Conservation (phyloP, 176 grass and related monocot genomes). For the Bothriochloa decipiens region DNA sequence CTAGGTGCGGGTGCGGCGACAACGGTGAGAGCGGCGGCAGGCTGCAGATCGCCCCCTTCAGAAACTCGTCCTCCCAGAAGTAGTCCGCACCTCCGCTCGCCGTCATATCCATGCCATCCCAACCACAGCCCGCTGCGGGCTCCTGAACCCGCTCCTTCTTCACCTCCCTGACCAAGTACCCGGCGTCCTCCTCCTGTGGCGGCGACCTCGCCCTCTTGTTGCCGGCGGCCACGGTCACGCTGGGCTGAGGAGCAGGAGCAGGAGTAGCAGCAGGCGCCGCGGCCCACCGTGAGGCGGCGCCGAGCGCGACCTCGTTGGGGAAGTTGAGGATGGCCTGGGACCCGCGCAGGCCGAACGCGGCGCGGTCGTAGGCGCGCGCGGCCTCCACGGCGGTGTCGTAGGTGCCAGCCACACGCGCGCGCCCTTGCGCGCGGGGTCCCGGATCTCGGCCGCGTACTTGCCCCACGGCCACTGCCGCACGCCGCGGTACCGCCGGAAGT, state of each 20-base stretch:
- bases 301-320: conserved; percentile 53
- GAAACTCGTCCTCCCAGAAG: conserved; percentile 38
- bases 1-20: conserved; percentile 44
- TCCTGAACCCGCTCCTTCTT: conserved; percentile 36
- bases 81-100: conserved; percentile 19
- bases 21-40: conserved; percentile 56
- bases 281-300: not conserved
- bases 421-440: conserved; percentile 65
- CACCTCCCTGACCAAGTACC: conserved; percentile 24
- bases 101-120: not conserved
- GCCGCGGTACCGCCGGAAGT: conserved; percentile 64
- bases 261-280: not conserved
- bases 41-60: conserved; percentile 31
- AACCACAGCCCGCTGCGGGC: not conserved
- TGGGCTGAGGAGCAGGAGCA: not conserved
- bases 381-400: conserved; percentile 80
- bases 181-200: not conserved
- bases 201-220: conserved; percentile 41
- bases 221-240: not conserved
- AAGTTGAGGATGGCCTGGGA: conserved; percentile 78
- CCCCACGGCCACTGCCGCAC: conserved; percentile 85
- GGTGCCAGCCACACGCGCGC: conserved; percentile 90
- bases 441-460: conserved; percentile 86
- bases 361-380: conserved; percentile 77
- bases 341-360: conserved; percentile 62